A percentile compares a stretch with the other conserved stretches of the same genome.
phyloP scores from a whole-genome alignment of 345 rosid genomes.

The Euclidium syriacum region DNA sequence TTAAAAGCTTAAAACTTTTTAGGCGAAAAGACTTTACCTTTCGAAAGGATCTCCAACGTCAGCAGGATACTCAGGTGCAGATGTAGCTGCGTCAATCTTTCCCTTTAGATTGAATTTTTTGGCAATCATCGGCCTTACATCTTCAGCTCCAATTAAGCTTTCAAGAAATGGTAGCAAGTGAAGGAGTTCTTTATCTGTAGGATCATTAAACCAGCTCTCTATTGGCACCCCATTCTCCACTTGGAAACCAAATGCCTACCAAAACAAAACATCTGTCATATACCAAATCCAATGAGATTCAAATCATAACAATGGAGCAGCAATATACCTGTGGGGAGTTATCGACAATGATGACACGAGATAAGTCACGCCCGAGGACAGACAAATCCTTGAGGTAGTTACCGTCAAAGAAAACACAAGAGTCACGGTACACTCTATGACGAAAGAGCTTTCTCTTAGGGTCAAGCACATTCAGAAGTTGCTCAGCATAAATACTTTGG shows the following conservation, averaged over 20 bases:
- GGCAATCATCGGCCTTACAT: slow-evolving; percentile 82
- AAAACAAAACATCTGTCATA: background rate
- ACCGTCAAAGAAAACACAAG: slow-evolving; percentile 93
- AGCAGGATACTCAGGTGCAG: slow-evolving; percentile 42
- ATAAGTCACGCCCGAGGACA: slow-evolving; percentile 88
- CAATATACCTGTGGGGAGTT: slow-evolving; percentile 92
- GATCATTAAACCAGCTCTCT: slow-evolving; percentile 97
- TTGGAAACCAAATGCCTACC: slow-evolving; percentile 99
- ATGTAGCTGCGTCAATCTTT: slow-evolving; percentile 66
- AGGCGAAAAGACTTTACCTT: slow-evolving; percentile 25
- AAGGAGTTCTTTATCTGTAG: slow-evolving; percentile 75
- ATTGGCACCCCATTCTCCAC: slow-evolving; percentile 98
- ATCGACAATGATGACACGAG: slow-evolving; percentile 80
- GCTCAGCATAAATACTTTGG: slow-evolving; percentile 95
- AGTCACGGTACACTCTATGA: slow-evolving; percentile 90
- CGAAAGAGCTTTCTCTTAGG: slow-evolving; percentile 91
- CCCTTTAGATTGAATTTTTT: slow-evolving; percentile 71
- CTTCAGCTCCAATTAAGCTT: slow-evolving; percentile 84
- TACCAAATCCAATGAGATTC: background rate
- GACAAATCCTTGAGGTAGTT: slow-evolving; percentile 94
- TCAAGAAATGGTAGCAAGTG: slow-evolving; percentile 77
- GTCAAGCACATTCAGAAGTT: slow-evolving; percentile 96
- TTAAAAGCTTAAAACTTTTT: background rate
- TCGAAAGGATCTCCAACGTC: slow-evolving; percentile 52
- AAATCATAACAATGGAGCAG: background rate